Percentiles rank a stretch among this genome's conserved stretches.
Evolutionary conservation across 202 grass and related monocot genomes (phyloP).

Genomic region (Setaria italica): DNA sequence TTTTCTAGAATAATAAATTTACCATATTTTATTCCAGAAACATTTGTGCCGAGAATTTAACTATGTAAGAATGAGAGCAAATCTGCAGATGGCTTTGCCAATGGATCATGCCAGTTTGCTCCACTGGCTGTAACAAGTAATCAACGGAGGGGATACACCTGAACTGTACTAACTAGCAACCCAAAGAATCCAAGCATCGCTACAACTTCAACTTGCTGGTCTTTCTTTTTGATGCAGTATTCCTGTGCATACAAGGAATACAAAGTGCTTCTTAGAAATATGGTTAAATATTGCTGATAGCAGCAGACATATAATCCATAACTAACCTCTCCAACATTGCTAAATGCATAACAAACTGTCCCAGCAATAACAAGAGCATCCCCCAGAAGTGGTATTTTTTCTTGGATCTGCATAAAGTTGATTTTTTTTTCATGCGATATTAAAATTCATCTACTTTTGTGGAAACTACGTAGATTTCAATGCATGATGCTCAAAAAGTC

Average conservation of each 20-base stretch:
- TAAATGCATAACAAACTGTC: conserved; percentile 80
- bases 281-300: conserved; percentile 33
- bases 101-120: conserved; percentile 13
- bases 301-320: conserved; percentile 11
- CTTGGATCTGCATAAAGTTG: conserved; percentile 51
- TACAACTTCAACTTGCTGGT: conserved; percentile 69
- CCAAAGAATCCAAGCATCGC: conserved; percentile 82
- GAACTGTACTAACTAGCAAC: conserved; percentile 55
- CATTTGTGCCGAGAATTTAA: conserved; percentile 24
- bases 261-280: conserved; percentile 15
- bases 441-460: background rate
- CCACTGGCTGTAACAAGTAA: conserved; percentile 7
- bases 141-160: conserved; percentile 73
- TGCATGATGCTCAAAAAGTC: conserved; percentile 26
- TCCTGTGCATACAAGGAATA: conserved; percentile 59
- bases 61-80: background rate
- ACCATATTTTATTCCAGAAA: background rate
- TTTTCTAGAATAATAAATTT: conserved; percentile 18
- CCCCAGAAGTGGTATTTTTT: conserved; percentile 77
- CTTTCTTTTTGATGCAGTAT: conserved; percentile 79
- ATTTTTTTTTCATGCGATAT: background rate
- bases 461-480: conserved; percentile 27
- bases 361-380: conserved; percentile 78
- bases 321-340: conserved; percentile 73
- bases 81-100: conserved; percentile 8